Base-by-base conservation (phyloP, 2,329 filamentous ascomycete species). In the Clarireedia sp. region DNA sequence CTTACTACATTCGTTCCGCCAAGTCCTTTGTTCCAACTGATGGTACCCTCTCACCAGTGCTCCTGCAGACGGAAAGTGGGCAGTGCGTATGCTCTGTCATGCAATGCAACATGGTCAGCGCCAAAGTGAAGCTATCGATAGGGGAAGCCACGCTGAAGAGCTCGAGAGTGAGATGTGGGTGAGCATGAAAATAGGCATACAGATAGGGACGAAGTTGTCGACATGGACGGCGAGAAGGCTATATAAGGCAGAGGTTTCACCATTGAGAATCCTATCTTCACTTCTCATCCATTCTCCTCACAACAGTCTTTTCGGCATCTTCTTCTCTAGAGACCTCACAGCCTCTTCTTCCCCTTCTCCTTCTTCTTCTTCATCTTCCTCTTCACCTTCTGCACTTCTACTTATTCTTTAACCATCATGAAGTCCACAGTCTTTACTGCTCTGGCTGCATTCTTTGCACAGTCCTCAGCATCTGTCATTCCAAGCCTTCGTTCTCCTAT, bases 341-440 rank as follows among this genome's bases (percentile, higher is more conserved):
- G n/a, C 29, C 33, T 36, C 33, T 40, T 53, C 50, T 41, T 21
- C 21, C 19, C 14, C 16, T 16, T 23, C 26, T 19, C 9, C 29
- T n/a, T 23, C n/a, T 29, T 21, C 33, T 24, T 1, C 26, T 14
- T 36, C 23, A 6, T 37, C 21, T 12, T n/a, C 29, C 4, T 2
- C 29, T 33, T 33, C 41, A 21, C 12, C 17, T 26, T 17, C 33
- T 40, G 26, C 26, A 33, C 29, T 17, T 50, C 17, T 26, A n/a
- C 48, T 24, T 24, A 12, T 16, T 16, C 24, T 50, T 52, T 17
- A 37, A 38, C 9, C 26, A 64, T 40, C 23, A 67, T 67, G 65
- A 67, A 66, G 57, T 55, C 48, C 49, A 62, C 61, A 59, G 21
- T 64, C 57, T 46, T 58, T 63, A 57, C 61, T 45, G 45, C 59